Evolutionary conservation across 345 rosid genomes (phyloP), one percentile per base, ranked within the genome.

Genomic region (Gossypium raimondii): DNA sequence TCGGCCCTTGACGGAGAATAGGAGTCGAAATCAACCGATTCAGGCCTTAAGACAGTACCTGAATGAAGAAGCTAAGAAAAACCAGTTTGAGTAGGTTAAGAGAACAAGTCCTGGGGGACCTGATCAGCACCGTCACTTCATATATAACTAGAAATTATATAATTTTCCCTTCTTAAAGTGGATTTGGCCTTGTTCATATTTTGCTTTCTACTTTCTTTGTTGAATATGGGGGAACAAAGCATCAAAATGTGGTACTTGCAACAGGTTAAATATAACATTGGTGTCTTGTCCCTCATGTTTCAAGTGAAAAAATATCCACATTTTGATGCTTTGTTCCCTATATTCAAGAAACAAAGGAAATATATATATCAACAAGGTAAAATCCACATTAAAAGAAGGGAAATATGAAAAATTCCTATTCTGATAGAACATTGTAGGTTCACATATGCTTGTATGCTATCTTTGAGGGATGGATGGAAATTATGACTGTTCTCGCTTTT

Each of bases 51-150:
- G 73, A 69, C 9, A 3, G 22, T 44, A 10, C 11, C 62, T 80
- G 55, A 73, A 75, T 2, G 73, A 76, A 64, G 79, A 73, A 64
- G 78, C 77, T 6, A 22, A 52, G 25, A 66, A 20, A n/a, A 51
- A 12, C 34, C 51, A 55, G 29, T 17, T 8, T 55, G 25, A 56
- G 12, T n/a, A 67, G 10, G 2, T 11, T 56, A 24, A 55, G 29
- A 71, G 63, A 38, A 10, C 48, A 11, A 86, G 86, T 58, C 91
- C 91, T 0, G 86, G 87, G 9, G 91, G 93, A 9, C 88, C 89
- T 29, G 87, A 84, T 68, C 77, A 85, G 2, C 85, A 79, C 0
- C 91, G 87, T 75, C 93, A 87, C 76, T 78, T 43, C 7, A 61
- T 13, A 18, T 75, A 72, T 3, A 45, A 65, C 48, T 79, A 79